Conservation (phyloP, 805 yeast species). For the Yarrowia bubula region DNA sequence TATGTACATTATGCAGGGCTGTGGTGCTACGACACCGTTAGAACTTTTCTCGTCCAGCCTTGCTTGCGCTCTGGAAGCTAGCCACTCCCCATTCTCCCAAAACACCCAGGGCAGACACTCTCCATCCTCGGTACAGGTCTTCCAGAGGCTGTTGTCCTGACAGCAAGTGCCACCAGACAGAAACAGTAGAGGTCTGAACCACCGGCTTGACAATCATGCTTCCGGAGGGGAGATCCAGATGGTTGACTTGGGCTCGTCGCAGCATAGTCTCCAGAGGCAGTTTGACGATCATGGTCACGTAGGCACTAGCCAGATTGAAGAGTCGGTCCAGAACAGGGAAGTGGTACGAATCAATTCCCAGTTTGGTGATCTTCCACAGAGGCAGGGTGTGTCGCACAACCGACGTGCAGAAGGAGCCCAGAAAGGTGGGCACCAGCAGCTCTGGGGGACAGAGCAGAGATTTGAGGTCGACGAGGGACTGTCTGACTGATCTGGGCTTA, state of each 20-base stretch:
- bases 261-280: conserved; percentile 85
- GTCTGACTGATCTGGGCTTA: conserved; percentile 61
- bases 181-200: conserved; percentile 54
- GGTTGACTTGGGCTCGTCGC: conserved; percentile 77
- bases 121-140: conserved; percentile 83
- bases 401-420: conserved; percentile 60
- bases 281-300: conserved; percentile 67
- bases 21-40: not conserved
- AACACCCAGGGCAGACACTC: conserved; percentile 74
- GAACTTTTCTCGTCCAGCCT: conserved; percentile 24
- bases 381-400: conserved; percentile 67
- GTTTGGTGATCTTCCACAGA: conserved; percentile 54
- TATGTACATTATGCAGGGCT: conserved; percentile 10
- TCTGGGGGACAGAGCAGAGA: conserved; percentile 55
- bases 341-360: conserved; percentile 64
- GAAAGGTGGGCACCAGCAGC: conserved; percentile 63
- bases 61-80: conserved; percentile 10
- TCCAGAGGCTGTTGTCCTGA: conserved; percentile 46
- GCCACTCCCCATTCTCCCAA: conserved; percentile 73
- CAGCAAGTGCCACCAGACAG: conserved; percentile 51
- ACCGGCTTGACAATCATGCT: conserved; percentile 57
- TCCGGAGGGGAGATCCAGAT: conserved; percentile 41
- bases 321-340: conserved; percentile 61
- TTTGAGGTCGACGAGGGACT: conserved; percentile 55
- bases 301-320: conserved; percentile 57